Evolutionary conservation across 495 filamentous ascomycete genomes (phyloP), one percentile per base, ranked within the genome.

Genomic region (Neurospora tetraspora): DNA sequence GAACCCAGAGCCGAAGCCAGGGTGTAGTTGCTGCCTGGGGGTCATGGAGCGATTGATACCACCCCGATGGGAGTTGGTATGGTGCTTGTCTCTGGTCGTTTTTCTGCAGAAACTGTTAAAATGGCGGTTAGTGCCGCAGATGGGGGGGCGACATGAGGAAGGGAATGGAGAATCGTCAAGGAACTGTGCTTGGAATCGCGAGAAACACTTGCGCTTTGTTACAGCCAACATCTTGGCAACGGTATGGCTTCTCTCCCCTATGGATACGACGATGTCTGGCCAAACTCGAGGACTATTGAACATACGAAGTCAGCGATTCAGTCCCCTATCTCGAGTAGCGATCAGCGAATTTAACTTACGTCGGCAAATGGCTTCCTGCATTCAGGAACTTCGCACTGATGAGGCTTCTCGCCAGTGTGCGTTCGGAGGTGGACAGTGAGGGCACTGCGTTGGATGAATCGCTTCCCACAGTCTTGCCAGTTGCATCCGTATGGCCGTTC

Each of bases 321-420:
- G 43, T 69, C 72, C 72, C 39, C 53, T 4, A 65, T 18, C 27
- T 71, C 59, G 38, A 68, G 71, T 71, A 69, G 27, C 36, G 14
- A 65, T 31, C 53, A 65, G 7, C 12, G 11, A 18, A 65, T 65
- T 12, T 3, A 38, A 84, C 89, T 83, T 84, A 96, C 93, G 81
- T 96, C 93, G 70, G 93, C 96, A 74, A 97, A 97, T 71, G 90
- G 86, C 80, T 96, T 97, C 39, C 88, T 88, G 79, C 93, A 97
- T n/a, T 89, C 91, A 68, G 87, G 82, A 76, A 93, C 89, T 77
- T 92, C 88, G 80, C 93, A 97, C 72, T 90, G 86, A 80, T 97
- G 93, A 65, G 93, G 93, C 80, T 97, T 97, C 80, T 96, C 93
- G 69, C 93, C 92, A 4, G 93, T 97, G 77, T 97, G 93, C 31